Evolutionary conservation across 305 asterid genomes (phyloP).

Genomic region (Plantago coronopus): DNA sequence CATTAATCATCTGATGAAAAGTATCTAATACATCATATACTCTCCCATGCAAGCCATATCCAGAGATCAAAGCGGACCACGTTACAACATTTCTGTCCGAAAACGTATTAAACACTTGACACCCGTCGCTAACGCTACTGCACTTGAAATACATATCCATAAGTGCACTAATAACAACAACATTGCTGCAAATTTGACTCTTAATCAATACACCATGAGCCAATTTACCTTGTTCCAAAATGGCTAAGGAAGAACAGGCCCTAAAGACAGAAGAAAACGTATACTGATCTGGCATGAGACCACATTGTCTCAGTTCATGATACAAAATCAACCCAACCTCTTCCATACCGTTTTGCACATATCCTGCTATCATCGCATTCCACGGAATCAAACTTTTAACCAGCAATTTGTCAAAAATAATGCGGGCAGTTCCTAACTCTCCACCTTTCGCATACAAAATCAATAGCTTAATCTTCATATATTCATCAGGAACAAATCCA

Average conservation of each 20-base stretch:
- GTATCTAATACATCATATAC: conserved; percentile 54
- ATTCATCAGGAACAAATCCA: conserved; percentile 63
- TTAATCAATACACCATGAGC: conserved; percentile 68
- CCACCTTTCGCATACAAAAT: conserved; percentile 79
- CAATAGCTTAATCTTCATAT: conserved; percentile 67
- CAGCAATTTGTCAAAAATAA: conserved; percentile 51
- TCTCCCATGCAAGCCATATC: conserved; percentile 79
- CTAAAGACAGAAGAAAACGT: conserved; percentile 81
- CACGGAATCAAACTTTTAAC: conserved; percentile 55
- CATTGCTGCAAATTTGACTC: conserved; percentile 50
- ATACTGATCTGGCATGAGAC: conserved; percentile 74
- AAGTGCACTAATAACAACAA: conserved; percentile 75
- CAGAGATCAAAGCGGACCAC: conserved; percentile 78
- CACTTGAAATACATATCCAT: conserved; percentile 96
- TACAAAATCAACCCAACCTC: conserved; percentile 66
- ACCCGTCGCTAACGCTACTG: conserved; percentile 68
- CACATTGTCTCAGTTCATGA: conserved; percentile 55
- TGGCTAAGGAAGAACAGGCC: conserved; percentile 85
- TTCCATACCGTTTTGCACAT: conserved; percentile 71
- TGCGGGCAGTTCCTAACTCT: conserved; percentile 49
- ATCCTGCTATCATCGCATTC: conserved; percentile 81
- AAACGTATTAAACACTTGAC: conserved; percentile 56
- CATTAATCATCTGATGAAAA: conserved; percentile 67
- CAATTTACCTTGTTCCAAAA: conserved; percentile 77
- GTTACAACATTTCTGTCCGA: conserved; percentile 65